These are phyloP conservation scores for Alnus rubra DNA, from an alignment of 306 rosid species.

Conservation along the genomic window DNA sequence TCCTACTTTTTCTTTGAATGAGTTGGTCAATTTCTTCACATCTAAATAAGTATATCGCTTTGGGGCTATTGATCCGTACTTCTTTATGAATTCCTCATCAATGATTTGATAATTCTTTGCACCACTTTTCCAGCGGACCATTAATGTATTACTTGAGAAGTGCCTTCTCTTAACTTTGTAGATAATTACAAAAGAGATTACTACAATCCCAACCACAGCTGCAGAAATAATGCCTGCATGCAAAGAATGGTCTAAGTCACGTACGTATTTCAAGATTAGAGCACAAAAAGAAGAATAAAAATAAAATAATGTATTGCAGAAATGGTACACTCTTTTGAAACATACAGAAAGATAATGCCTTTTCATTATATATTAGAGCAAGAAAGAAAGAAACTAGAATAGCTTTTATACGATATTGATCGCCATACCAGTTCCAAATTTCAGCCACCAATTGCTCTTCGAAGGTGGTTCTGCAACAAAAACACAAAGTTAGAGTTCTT, in stretches of 20 bases:
- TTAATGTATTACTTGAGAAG: neutral
- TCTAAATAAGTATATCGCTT: slow-evolving; percentile 23
- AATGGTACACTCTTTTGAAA: neutral
- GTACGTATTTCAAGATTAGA: neutral
- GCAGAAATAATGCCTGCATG: neutral
- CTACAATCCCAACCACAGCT: too few relatives aligned
- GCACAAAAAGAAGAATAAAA: neutral
- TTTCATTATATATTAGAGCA: neutral
- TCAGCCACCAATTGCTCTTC: neutral
- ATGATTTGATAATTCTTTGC: neutral
- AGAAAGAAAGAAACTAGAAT: neutral
- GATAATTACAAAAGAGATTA: neutral
- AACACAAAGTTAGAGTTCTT: neutral
- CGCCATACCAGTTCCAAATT: neutral
- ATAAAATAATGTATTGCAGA: neutral
- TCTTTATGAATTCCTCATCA: slow-evolving; percentile 9
- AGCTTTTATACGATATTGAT: neutral
- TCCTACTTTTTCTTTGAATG: slow-evolving; percentile 29
- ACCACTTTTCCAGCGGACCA: neutral
- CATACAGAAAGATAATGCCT: neutral
- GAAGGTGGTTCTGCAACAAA: neutral
- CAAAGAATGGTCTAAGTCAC: neutral
- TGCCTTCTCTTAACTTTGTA: neutral
- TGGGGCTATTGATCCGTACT: slow-evolving; percentile 15
- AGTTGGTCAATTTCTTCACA: slow-evolving; percentile 34